Evolutionary conservation across 306 rosid species (phyloP).

Genomic region (Fragaria ananassa): DNA sequence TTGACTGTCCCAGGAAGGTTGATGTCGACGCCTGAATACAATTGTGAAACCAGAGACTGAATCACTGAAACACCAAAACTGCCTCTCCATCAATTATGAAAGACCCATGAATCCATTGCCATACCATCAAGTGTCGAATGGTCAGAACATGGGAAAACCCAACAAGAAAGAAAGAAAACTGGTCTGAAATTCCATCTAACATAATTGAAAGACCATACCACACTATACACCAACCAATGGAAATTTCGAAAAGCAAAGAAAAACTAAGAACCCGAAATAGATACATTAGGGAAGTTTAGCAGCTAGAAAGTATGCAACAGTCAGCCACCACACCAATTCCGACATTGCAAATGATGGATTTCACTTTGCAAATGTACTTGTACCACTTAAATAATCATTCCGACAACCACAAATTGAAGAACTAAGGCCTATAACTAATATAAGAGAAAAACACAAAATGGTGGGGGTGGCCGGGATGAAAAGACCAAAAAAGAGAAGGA

Average conservation of each 20-base stretch:
- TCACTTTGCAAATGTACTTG: constrained; percentile 31
- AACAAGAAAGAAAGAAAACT: too few relatives aligned
- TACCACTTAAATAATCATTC: constrained; percentile 27
- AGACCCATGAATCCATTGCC: neutral
- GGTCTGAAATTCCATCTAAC: too few relatives aligned
- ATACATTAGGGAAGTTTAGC: constrained; percentile 19
- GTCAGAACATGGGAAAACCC: neutral
- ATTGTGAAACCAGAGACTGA: neutral
- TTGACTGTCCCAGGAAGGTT: neutral
- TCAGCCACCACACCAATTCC: constrained; percentile 22
- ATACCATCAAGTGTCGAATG: neutral
- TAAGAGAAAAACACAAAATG: constrained; percentile 22
- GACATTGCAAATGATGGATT: constrained; percentile 20
- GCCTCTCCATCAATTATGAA: neutral
- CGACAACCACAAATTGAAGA: constrained; percentile 28
- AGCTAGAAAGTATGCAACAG: constrained; percentile 29
- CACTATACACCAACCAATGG: neutral
- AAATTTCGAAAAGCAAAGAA: neutral
- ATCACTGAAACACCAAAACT: neutral
- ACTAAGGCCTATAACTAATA: constrained; percentile 29
- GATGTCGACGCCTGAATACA: neutral
- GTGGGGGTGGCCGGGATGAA: neutral
- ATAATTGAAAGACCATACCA: neutral
- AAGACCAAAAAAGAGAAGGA: constrained; percentile 8
- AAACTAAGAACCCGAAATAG: neutral